Conservation (phyloP, 139 green algal species). For the Chlorella sp. region DNA sequence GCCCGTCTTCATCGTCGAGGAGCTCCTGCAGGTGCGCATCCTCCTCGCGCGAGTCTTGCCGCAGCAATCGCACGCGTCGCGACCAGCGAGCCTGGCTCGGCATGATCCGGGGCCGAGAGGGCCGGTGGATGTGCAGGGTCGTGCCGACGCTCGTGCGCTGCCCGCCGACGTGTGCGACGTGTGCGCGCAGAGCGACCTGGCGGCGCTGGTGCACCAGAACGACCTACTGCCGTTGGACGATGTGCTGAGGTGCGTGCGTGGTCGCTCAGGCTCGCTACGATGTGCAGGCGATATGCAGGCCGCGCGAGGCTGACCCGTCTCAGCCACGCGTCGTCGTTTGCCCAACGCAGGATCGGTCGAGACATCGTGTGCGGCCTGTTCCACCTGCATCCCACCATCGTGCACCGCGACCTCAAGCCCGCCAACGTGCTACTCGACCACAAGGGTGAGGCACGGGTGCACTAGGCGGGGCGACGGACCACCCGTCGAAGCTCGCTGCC, state of each 20-base stretch:
- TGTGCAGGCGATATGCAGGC: neutral
- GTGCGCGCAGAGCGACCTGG: slow-evolving; percentile 6
- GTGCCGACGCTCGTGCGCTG: too few relatives aligned
- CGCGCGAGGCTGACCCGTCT: neutral
- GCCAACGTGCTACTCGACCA: slow-evolving; percentile 55
- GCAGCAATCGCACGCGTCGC: too few relatives aligned
- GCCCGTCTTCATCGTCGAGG: slow-evolving; percentile 42
- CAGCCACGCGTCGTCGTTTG: neutral
- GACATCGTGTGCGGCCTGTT: slow-evolving; percentile 62
- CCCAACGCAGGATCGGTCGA: slow-evolving; percentile 19
- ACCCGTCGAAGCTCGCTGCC: too few relatives aligned
- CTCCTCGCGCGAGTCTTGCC: too few relatives aligned
- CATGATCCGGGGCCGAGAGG: too few relatives aligned
- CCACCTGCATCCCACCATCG: slow-evolving; percentile 64
- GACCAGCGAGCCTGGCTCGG: too few relatives aligned
- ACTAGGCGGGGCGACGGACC: too few relatives aligned
- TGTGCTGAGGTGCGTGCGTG: slow-evolving; percentile 22
- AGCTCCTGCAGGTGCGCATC: slow-evolving; percentile 40
- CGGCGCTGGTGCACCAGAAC: neutral
- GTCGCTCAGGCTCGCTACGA: neutral
- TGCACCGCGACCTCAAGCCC: slow-evolving; percentile 37
- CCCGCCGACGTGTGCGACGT: too few relatives aligned
- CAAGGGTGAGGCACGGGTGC: slow-evolving; percentile 3
- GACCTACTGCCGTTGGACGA: slow-evolving; percentile 7
- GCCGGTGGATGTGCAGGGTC: too few relatives aligned